Evolutionary conservation across 805 yeast species (phyloP).

Genomic region (Sugiyamaella mastotermitis): DNA sequence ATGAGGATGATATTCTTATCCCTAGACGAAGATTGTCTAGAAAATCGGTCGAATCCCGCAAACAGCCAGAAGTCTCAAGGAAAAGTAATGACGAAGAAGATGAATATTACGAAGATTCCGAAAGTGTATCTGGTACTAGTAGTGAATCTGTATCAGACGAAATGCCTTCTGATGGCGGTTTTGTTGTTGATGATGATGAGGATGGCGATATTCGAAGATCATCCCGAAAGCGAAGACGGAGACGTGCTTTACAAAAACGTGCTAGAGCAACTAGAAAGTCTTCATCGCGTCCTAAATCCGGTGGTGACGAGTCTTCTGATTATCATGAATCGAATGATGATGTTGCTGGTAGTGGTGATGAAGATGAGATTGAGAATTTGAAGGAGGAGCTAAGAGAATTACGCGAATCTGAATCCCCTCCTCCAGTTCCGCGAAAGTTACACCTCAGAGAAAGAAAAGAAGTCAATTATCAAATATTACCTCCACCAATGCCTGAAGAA

Average conservation of each 20-base stretch:
- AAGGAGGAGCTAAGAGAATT: slow-evolving; percentile 21
- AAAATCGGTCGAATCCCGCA: background rate
- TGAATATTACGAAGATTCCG: slow-evolving; percentile 3
- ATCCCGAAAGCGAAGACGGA: background rate
- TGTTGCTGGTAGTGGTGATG: slow-evolving; percentile 2
- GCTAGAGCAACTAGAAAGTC: slow-evolving; percentile 1
- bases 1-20: slow-evolving; percentile 11
- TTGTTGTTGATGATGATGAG: slow-evolving; percentile 13
- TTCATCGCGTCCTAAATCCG: slow-evolving; percentile 1
- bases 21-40: slow-evolving; percentile 1
- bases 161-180: slow-evolving; percentile 10
- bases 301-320: slow-evolving; percentile 8
- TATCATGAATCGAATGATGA: slow-evolving; percentile 8
- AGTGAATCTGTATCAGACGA: background rate
- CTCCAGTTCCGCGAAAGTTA: slow-evolving; percentile 41
- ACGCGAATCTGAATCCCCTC: slow-evolving; percentile 16
- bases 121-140: background rate
- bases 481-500: slow-evolving; percentile 49
- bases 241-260: slow-evolving; percentile 1
- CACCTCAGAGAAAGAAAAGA: slow-evolving; percentile 59
- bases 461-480: slow-evolving; percentile 77
- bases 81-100: slow-evolving; percentile 4
- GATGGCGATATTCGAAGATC: slow-evolving; percentile 3
- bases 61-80: background rate
- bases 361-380: slow-evolving; percentile 9